Percentiles rank a stretch among this genome's conserved stretches.
Evolutionary conservation across 495 filamentous ascomycete species (phyloP).

Genomic region (Glarea lozoyensis): DNA sequence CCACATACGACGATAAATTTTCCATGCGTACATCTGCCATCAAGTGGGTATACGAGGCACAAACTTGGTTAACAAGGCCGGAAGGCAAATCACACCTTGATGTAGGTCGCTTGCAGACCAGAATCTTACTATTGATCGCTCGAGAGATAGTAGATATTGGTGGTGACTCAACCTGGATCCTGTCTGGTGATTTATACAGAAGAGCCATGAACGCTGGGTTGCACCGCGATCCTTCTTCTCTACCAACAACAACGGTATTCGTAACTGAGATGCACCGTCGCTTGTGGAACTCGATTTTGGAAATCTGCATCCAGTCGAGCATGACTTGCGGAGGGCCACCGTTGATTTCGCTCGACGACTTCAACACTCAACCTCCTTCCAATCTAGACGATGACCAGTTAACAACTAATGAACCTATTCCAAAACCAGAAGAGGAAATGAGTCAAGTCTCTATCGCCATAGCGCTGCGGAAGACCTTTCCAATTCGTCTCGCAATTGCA

Average conservation of each 20-base stretch:
- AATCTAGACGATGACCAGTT: constrained; percentile 43
- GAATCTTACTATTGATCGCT: constrained; percentile 51
- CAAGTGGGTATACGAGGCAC: constrained; percentile 43
- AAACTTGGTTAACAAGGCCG: constrained; percentile 46
- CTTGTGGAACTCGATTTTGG: constrained; percentile 57
- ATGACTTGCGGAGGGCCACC: constrained; percentile 50
- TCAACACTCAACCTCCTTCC: constrained; percentile 43
- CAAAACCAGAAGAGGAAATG: constrained; percentile 19
- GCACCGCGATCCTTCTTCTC: constrained; percentile 43
- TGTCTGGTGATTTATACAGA: constrained; percentile 46
- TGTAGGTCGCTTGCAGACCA: constrained; percentile 43
- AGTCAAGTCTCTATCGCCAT: constrained; percentile 38
- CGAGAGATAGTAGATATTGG: constrained; percentile 45
- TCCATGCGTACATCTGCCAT: constrained; percentile 8
- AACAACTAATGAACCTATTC: constrained; percentile 7
- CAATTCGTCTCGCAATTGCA: constrained; percentile 35
- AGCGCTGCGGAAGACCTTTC: constrained; percentile 35
- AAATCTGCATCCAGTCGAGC: constrained; percentile 50
- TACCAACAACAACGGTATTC: constrained; percentile 34
- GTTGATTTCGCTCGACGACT: constrained; percentile 44
- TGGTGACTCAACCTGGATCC: constrained; percentile 50
- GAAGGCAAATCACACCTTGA: constrained; percentile 42
- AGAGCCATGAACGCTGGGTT: constrained; percentile 52
- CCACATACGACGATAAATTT: constrained; percentile 29
- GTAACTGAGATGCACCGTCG: constrained; percentile 58